phyloP scores from a whole-genome alignment of 2,329 filamentous ascomycete species.

The Alternaria incomplexa region DNA sequence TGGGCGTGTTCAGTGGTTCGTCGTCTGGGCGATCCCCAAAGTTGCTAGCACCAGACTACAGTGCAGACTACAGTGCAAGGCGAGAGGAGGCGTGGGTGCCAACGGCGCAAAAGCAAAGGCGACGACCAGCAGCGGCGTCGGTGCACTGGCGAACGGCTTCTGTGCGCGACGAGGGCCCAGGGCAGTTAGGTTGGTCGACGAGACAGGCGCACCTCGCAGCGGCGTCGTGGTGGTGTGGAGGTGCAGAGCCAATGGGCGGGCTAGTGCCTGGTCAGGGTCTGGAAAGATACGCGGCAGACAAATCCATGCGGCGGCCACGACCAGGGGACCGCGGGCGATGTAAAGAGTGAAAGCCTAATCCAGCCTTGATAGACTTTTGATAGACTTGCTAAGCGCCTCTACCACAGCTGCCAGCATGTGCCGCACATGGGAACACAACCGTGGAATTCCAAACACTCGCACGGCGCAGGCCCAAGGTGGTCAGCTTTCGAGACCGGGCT shows the following conservation, averaged over 20 bases:
- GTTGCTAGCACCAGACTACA: neutral
- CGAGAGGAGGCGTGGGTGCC: neutral
- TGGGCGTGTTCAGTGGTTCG: conserved; percentile 2
- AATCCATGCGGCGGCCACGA: neutral
- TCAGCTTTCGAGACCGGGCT: conserved; percentile 21
- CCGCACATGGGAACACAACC: neutral
- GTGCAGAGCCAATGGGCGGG: conserved; percentile 13
- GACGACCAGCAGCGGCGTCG: neutral
- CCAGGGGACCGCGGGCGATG: neutral
- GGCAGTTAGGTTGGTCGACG: neutral
- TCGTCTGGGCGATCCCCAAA: conserved; percentile 6
- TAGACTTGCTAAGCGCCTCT: neutral
- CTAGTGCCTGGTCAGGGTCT: conserved; percentile 8
- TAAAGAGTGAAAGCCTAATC: neutral
- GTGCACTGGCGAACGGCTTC: conserved; percentile 13
- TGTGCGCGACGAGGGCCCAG: conserved; percentile 10
- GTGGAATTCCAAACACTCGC: neutral
- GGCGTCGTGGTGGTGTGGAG: conserved; percentile 10
- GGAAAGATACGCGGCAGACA: conserved; percentile 10
- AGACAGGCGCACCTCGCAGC: conserved; percentile 4
- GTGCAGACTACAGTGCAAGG: neutral
- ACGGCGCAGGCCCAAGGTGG: conserved; percentile 1
- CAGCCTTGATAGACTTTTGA: neutral
- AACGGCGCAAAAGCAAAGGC: conserved; percentile 8
- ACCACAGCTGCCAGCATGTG: neutral